phyloP scores from a whole-genome alignment of 495 filamentous ascomycete genomes.

The Parathielavia appendiculata region DNA sequence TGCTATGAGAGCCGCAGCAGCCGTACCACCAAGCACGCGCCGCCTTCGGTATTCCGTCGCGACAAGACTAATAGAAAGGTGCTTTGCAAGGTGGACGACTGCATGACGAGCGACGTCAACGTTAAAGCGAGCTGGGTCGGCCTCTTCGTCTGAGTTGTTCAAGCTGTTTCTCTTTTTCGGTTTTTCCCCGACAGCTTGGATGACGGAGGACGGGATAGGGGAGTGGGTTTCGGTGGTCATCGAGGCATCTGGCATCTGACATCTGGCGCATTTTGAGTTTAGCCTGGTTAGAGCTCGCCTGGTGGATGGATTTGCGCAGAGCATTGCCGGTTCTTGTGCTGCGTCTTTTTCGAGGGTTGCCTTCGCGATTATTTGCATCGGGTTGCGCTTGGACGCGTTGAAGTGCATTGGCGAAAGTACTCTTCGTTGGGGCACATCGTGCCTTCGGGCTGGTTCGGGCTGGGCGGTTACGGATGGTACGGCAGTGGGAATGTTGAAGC shows the following conservation, averaged over 20 bases:
- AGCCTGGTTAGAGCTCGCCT: too few relatives aligned
- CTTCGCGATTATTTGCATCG: too few relatives aligned
- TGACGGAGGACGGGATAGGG: too few relatives aligned
- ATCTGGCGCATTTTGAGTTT: too few relatives aligned
- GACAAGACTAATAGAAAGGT: conserved; percentile 23
- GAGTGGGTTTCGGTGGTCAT: too few relatives aligned
- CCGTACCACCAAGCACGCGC: conserved; percentile 22
- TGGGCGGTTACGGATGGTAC: background rate
- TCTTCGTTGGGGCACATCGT: background rate
- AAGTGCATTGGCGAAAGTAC: background rate
- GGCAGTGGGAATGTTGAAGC: background rate
- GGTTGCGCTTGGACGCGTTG: background rate
- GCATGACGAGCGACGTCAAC: conserved; percentile 33
- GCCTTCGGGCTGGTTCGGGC: conserved; percentile 8
- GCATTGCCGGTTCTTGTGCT: too few relatives aligned
- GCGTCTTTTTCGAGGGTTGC: too few relatives aligned
- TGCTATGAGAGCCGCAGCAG: conserved; percentile 39
- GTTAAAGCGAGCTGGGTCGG: conserved; percentile 43
- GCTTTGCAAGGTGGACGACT: conserved; percentile 42
- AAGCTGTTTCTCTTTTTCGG: background rate
- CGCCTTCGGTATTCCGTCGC: conserved; percentile 23
- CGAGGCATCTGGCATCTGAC: too few relatives aligned
- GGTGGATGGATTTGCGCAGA: too few relatives aligned
- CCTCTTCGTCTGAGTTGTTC: conserved; percentile 34
- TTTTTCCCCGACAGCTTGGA: too few relatives aligned